These are phyloP conservation scores for Trichoderma asperellum DNA, from an alignment of 2,329 filamentous ascomycete genomes.

Conservation along the genomic window DNA sequence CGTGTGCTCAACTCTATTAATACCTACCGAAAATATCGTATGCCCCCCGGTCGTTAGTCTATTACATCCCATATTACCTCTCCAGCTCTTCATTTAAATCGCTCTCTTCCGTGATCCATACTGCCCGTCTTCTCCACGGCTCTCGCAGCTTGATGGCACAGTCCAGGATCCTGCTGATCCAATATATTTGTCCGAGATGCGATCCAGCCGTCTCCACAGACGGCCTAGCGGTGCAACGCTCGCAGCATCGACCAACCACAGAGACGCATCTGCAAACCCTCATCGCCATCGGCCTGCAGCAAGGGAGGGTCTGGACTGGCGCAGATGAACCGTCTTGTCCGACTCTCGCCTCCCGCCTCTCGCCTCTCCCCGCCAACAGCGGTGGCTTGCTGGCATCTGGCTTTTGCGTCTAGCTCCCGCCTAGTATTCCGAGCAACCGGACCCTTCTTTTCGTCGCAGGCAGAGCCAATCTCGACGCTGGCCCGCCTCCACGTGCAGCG, in stretches of 20 bases:
- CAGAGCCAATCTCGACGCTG: constrained; percentile 30
- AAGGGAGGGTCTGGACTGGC: constrained; percentile 8
- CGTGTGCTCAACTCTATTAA: background rate
- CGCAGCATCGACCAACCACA: background rate
- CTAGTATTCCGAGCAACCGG: constrained; percentile 17
- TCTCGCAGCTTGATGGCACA: background rate
- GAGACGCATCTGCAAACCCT: constrained; percentile 9
- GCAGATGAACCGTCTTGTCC: background rate
- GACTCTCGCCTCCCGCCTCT: background rate
- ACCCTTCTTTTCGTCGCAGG: constrained; percentile 5
- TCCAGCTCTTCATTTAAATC: constrained; percentile 9
- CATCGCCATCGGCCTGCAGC: constrained; percentile 7
- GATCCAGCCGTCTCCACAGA: constrained; percentile 14
- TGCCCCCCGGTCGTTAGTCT: background rate
- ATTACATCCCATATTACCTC: background rate
- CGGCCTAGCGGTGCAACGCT: background rate
- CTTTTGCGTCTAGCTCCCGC: constrained; percentile 10
- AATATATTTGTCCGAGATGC: constrained; percentile 15
- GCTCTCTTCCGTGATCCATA: constrained; percentile 11
- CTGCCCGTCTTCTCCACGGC: constrained; percentile 1
- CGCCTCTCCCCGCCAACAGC: background rate
- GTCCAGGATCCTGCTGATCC: constrained; percentile 16
- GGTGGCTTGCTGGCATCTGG: background rate
- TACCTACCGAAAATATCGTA: background rate
- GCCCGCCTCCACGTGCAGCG: constrained; percentile 32